Conservation (phyloP, 495 filamentous ascomycete genomes). For the Aspergillus heteromorphus region DNA sequence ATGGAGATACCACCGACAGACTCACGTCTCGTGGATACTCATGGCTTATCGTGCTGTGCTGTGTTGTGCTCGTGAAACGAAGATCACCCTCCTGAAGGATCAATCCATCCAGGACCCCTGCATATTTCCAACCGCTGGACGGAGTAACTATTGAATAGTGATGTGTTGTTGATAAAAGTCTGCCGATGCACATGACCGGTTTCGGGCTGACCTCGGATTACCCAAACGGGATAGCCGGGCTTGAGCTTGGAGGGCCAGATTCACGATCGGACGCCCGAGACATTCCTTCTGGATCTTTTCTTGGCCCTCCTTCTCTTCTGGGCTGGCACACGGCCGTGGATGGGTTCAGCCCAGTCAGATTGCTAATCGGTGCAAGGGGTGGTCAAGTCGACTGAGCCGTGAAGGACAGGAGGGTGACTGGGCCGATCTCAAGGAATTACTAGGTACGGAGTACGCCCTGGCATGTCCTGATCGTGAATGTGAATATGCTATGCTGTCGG, state of each 20-base stretch:
- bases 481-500: background rate
- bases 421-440: conserved; percentile 3
- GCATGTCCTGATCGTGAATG: conserved; percentile 1
- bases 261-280: background rate
- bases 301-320: background rate
- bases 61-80: background rate
- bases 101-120: background rate
- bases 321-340: background rate
- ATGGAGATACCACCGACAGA: background rate
- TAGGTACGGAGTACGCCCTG: background rate
- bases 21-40: background rate
- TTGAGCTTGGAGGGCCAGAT: background rate
- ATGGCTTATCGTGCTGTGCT: background rate
- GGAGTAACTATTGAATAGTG: background rate
- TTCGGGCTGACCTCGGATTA: conserved; percentile 10
- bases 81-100: background rate
- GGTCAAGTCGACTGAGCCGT: background rate
- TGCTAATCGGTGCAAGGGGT: conserved; percentile 5
- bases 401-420: background rate
- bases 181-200: conserved; percentile 8
- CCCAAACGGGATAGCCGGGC: conserved; percentile 4
- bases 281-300: background rate
- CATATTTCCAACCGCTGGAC: background rate
- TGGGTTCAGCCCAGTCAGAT: background rate
- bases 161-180: conserved; percentile 4